Evolutionary conservation across 345 rosid species (phyloP), one percentile per base, ranked within the genome.

Genomic region (Arabidopsis arenosa): DNA sequence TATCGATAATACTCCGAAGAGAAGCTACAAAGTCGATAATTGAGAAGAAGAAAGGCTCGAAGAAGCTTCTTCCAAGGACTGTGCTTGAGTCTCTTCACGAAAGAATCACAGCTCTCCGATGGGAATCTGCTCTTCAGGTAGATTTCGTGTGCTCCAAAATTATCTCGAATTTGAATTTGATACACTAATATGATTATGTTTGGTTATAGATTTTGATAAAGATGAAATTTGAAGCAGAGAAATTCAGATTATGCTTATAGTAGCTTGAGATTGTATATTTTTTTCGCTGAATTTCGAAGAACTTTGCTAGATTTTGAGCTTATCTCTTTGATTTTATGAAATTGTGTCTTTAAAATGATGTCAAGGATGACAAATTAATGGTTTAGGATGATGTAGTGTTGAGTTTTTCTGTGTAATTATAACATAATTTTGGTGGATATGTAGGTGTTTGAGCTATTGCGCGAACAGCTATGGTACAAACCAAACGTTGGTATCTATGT

Each of bases 91-190:
- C 94, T 68, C 97, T 93, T 75, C 89, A 87, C 58, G 98, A 93
- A 43, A 73, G 97, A 62, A 87, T 91, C 52, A 87, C 93, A 7
- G 96, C 96, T 69, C 78, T 88, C 72, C 91, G 94, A 0, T 93
- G 98, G 98, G 90, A 88, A 63, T 93, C 98, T 61, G 94, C 97
- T 76, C 96, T 93, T 64, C 86, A 85, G 91, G 98, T 86, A n/a
- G 3, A 18, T 32, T 44, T 30, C 70, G 0, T n/a, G 3, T 36
- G 0, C 35, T 63, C 57, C 54, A 10, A 1, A 9, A 59, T 28
- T 37, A 39, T 47, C 9, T 56, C n/a, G 32, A 18, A 0, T 5
- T 39, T 54, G 33, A 39, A 60, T 10, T 18, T 11, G 15, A 39
- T 4, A 1, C 2, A 9, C 5, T n/a, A 35, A n/a, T 55, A 23